A percentile compares a stretch with the other conserved stretches of the same genome.
Conservation (phyloP, 2,329 filamentous ascomycete species). For the Hypoxylon sp. region DNA sequence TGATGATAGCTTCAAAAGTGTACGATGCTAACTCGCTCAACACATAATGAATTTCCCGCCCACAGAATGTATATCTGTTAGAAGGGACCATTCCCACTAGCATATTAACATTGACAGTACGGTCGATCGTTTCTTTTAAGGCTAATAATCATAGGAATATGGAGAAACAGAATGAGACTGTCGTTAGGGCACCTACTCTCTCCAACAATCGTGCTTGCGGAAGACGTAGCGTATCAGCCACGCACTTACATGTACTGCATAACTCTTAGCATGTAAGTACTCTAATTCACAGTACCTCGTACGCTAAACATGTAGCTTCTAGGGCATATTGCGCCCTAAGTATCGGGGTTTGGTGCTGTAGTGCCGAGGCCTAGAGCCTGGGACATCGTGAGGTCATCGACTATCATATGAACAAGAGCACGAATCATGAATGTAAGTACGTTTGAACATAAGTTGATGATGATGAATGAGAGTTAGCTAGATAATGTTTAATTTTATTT, state of each 20-base stretch:
- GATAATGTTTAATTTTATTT: slow-evolving; percentile 28
- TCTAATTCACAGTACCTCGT: not conserved
- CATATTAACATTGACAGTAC: not conserved
- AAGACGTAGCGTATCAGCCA: not conserved
- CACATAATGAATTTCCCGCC: not conserved
- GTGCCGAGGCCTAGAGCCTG: slow-evolving; percentile 8
- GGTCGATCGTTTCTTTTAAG: not conserved
- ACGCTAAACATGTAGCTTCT: slow-evolving; percentile 13
- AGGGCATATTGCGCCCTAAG: slow-evolving; percentile 2
- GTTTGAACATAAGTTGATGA: slow-evolving; percentile 14
- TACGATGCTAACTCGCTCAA: slow-evolving; percentile 30
- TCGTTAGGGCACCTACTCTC: not conserved
- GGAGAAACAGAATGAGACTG: not conserved
- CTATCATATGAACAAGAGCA: slow-evolving; percentile 48
- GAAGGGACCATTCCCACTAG: not conserved
- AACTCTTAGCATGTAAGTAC: slow-evolving; percentile 6
- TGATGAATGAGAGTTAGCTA: slow-evolving; percentile 9
- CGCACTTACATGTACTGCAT: not conserved
- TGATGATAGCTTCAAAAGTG: slow-evolving; percentile 33
- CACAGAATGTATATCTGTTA: not conserved
- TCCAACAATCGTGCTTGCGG: not conserved
- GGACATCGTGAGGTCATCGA: slow-evolving; percentile 52
- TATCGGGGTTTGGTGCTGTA: not conserved
- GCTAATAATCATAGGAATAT: not conserved
- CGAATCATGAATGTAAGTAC: slow-evolving; percentile 29